Evolutionary conservation across 805 yeast species (phyloP).

Genomic region (Zygotorulaspora danielsina): DNA sequence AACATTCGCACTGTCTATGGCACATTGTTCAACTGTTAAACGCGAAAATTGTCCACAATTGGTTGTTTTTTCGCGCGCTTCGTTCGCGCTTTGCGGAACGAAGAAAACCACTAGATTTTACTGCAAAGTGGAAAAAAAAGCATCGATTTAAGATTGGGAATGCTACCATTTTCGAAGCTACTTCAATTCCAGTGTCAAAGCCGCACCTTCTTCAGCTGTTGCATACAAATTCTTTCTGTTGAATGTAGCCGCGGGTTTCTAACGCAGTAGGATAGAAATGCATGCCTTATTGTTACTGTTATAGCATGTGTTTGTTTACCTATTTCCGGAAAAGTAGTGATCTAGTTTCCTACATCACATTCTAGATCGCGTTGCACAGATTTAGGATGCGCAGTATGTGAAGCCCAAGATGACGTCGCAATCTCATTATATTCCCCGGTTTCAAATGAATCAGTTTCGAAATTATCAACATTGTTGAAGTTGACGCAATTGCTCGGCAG

Average conservation of each 20-base stretch:
- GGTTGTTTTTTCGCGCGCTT: constrained; percentile 1
- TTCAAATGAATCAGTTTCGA: constrained; percentile 25
- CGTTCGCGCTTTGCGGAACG: too few relatives aligned
- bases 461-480: constrained; percentile 27
- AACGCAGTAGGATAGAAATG: too few relatives aligned
- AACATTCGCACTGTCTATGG: not conserved
- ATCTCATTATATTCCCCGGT: not conserved
- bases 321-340: too few relatives aligned
- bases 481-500: constrained; percentile 38
- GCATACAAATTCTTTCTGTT: not conserved
- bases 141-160: not conserved
- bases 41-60: not conserved
- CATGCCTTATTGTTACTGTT: too few relatives aligned
- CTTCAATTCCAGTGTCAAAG: too few relatives aligned
- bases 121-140: too few relatives aligned
- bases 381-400: not conserved
- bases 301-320: too few relatives aligned
- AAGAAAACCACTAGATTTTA: too few relatives aligned
- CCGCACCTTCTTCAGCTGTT: not conserved
- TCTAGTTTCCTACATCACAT: too few relatives aligned
- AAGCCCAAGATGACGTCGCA: not conserved
- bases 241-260: too few relatives aligned
- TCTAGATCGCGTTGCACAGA: too few relatives aligned
- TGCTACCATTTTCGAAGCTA: too few relatives aligned
- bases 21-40: not conserved